phyloP scores from a whole-genome alignment of 192 early-diverging fungal genomes.

The Coemansia javaensis region DNA sequence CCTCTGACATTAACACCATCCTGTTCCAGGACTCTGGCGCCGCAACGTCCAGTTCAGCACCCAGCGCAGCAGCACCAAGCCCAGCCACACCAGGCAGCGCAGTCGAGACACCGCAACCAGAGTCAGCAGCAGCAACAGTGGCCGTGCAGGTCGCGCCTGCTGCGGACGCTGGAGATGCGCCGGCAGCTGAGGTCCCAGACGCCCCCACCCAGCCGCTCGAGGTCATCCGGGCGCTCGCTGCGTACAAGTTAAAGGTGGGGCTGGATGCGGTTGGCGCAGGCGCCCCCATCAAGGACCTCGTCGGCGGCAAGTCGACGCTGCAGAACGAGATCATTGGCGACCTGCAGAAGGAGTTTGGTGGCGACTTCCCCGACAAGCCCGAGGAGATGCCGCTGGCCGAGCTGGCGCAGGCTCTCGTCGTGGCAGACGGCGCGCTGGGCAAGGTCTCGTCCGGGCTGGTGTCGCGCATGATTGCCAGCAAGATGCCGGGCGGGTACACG shows the following conservation, averaged over 20 bases:
- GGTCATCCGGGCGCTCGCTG: constrained; percentile 71
- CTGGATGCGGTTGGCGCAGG: constrained; percentile 62
- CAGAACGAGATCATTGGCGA: constrained; percentile 97
- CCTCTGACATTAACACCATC: constrained; percentile 59
- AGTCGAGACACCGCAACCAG: no score
- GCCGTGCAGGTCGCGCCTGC: background rate
- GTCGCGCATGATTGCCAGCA: constrained; percentile 74
- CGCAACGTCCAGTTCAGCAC: no score
- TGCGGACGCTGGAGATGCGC: background rate
- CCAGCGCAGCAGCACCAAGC: constrained; percentile 1
- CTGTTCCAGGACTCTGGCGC: constrained; percentile 47
- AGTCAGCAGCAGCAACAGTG: constrained; percentile 12
- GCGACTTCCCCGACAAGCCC: constrained; percentile 79
- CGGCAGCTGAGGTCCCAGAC: constrained; percentile 3
- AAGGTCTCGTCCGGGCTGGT: constrained; percentile 73
- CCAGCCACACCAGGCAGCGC: no score
- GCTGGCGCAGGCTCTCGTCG: constrained; percentile 62
- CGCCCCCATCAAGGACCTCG: constrained; percentile 76
- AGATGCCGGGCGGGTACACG: constrained; percentile 92
- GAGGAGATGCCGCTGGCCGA: constrained; percentile 87
- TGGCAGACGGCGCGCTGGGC: constrained; percentile 65
- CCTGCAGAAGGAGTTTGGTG: constrained; percentile 85
- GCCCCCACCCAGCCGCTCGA: constrained; percentile 64
- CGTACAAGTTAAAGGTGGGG: constrained; percentile 87
- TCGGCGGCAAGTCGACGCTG: constrained; percentile 92